These are phyloP conservation scores for Magnusiomyces tetraspermus DNA, from an alignment of 1,139 yeast genomes.

Conservation along the genomic window DNA sequence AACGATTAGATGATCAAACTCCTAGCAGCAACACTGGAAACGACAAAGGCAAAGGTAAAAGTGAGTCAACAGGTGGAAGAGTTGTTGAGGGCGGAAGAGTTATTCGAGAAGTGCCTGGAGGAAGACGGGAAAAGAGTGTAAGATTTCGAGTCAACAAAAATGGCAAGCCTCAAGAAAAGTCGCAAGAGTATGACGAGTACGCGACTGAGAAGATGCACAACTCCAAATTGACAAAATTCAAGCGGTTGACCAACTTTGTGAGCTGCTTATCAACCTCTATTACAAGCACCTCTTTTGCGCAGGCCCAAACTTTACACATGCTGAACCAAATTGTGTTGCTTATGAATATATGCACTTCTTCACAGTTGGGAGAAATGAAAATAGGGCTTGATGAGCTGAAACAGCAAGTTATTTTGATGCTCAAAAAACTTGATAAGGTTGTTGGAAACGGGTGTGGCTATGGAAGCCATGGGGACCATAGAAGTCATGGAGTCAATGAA, in stretches of 20 bases:
- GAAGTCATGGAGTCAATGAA: too few species aligned
- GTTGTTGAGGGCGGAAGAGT: too few species aligned
- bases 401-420: background rate
- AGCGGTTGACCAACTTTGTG: background rate
- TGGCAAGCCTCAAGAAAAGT: background rate
- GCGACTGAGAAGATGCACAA: background rate
- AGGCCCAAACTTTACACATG: background rate
- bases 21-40: too few species aligned
- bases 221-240: background rate
- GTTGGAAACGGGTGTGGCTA: too few species aligned
- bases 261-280: background rate
- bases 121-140: too few species aligned
- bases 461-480: too few species aligned
- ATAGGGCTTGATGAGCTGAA: background rate
- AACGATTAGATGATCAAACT: too few species aligned
- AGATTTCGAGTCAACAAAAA: background rate
- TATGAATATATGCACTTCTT: background rate
- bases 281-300: background rate
- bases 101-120: too few species aligned
- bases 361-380: background rate
- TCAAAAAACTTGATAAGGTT: background rate
- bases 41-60: too few species aligned
- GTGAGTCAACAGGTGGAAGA: too few species aligned
- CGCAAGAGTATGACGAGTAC: too few species aligned
- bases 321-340: background rate